Base-by-base conservation (phyloP, 2,329 filamentous ascomycete species). In the Coniochaeta ligniaria region DNA sequence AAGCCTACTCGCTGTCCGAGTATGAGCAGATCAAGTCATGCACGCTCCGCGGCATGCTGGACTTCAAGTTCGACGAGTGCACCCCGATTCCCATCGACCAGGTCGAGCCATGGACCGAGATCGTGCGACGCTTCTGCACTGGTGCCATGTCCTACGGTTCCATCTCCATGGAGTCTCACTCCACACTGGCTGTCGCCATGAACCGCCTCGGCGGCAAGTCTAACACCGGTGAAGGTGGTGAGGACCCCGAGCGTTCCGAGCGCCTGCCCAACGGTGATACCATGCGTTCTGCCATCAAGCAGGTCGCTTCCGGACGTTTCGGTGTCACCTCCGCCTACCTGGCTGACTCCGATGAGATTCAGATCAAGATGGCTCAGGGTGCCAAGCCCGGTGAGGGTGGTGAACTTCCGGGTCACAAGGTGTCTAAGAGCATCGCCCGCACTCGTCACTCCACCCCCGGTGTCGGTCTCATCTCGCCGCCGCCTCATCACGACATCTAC, bases 281-380 rank as follows among this genome's bases (percentile, higher is more conserved):
- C 2, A 97, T 97, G 92, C 88, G 94, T 62, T 97, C 93, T 66
- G 91, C 94, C 59, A 98, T 98, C 76, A 98, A 98, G 80, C 94
- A 98, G 79, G 91, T 98, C 69, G 94, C 94, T 52, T 96, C 92
- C 54, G 94, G 94, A 64, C 90, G 94, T 70, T 98, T 98, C 70
- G 94, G 94, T 81, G 94, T 97, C 64, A 98, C 94, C 1, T 95
- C 91, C 62, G 91, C 92, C 72, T 98, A 97, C 73, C 85, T 98
- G 17, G 92, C 93, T 57, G 94, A 98, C 74, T 91, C 94, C 20
- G 94, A 98, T 71, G 93, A 98, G 78, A 81, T 98, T 54, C 94
- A 98, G 76, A 98, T 98, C 79, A 98, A 98, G 85, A 98, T 98
- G 94, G 94, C 94, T 11, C 94, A 98, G 78, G 94, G 94, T 73